These are phyloP conservation scores for Acorus gramineus DNA, from an alignment of 106 monocot species.

Conservation along the genomic window DNA sequence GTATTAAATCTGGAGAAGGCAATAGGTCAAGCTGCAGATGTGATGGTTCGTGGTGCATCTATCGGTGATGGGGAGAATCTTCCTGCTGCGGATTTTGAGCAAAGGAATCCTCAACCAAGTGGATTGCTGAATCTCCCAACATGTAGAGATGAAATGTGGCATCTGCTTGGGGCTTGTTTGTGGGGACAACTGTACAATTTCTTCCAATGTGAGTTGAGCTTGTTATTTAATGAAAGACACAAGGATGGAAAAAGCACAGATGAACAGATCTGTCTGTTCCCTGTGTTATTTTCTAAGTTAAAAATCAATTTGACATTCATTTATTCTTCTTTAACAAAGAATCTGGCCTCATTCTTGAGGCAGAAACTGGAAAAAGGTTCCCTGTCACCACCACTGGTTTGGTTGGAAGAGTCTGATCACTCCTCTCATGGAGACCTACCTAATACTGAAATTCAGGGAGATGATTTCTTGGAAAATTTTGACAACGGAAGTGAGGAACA, in stretches of 20 bases:
- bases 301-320: constrained; percentile 31
- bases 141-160: constrained; percentile 57
- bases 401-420: constrained; percentile 30
- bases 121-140: constrained; percentile 7
- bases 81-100: background rate
- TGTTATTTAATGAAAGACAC: constrained; percentile 7
- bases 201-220: constrained; percentile 25
- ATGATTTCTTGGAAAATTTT: constrained; percentile 16
- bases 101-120: constrained; percentile 14
- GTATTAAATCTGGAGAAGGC: constrained; percentile 26
- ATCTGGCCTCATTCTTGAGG: constrained; percentile 41
- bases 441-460: constrained; percentile 16
- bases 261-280: constrained; percentile 12
- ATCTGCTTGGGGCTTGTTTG: constrained; percentile 44
- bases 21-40: constrained; percentile 18
- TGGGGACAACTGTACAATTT: constrained; percentile 50
- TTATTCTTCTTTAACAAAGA: constrained; percentile 50
- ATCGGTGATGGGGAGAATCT: constrained; percentile 5
- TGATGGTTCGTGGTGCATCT: constrained; percentile 18
- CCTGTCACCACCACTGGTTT: constrained; percentile 25
- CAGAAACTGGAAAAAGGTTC: constrained; percentile 32
- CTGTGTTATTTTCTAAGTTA: constrained; percentile 16
- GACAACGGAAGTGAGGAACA: constrained; percentile 17
- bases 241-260: constrained; percentile 16
- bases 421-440: constrained; percentile 11